Base-by-base conservation (phyloP, 2,329 filamentous ascomycete species). In the Ophiocordyceps camponoti-leonardi region DNA sequence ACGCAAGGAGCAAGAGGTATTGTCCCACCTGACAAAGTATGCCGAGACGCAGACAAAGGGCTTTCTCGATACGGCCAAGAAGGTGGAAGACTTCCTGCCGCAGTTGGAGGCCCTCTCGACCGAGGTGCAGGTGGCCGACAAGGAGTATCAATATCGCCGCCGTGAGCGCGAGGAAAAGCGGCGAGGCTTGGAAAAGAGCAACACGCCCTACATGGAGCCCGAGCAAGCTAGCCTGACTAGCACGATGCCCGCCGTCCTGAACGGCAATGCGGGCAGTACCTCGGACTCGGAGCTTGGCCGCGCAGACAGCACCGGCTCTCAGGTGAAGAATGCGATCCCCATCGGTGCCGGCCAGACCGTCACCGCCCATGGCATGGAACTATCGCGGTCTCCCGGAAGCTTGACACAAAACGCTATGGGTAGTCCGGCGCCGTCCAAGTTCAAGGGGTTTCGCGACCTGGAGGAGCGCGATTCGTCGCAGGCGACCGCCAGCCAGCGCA, bases 141-240 rank as follows among this genome's bases (percentile, higher is more conserved):
- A 96, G 61, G 90, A 96, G 57, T 98, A 92, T 58, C 87, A 95
- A 57, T 86, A 96, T 48, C 86, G 94, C 58, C 75, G 88, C 45
- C 86, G 86, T n/a, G 92, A 96, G 59, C 76, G 92, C 39, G 92
- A 98, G 60, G 92, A 96, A 63, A 95, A 96, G 66, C 75, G 93
- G 47, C 75, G 92, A 45, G 75, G 83, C 18, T 67, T 98, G 13
- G 92, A 98, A 62, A 95, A 92, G 67, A 90, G 81, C 60, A 88
- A 82, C 49, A 79, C 79, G 46, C 68, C 73, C 10, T 85, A 83
- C 57, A 69, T 77, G 42, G 84, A 88, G 53, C 77, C 81, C 11
- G 82, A 86, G 45, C 72, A 71, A 44, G 61, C 72, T 19, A 64
- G 69, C 47, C 61, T 67, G 7, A 59, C 55, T 47, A 65, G 53